Base-by-base conservation (phyloP, 805 yeast genomes). In the Myxozyma geophila region DNA sequence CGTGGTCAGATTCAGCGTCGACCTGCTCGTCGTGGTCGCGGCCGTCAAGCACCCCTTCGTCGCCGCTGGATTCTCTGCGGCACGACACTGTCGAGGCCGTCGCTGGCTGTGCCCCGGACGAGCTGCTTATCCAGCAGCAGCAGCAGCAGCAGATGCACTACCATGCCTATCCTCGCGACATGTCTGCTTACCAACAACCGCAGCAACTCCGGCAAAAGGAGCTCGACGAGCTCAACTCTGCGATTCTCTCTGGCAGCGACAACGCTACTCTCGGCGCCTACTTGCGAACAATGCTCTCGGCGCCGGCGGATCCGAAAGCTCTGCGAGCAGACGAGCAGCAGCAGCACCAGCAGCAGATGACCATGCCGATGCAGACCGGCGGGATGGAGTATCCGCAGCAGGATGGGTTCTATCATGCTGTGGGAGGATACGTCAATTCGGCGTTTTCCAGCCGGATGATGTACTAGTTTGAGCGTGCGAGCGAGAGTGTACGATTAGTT, bases 21-120 rank as follows among this genome's bases (percentile, higher is more conserved):
- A 54, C 58, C 3, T 44, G 58, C 49, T 54, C 58, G 17, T 44
- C 33, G 15, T 54, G 58, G 58, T 44, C 52, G 15, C 44, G 44
- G 8, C 43, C 58, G 8, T 54, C 58, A 8, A 41, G 28, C 39
- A 21, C 52, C 13, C 58, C 58, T 13, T 44, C 58, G 33, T 33
- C 58, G 3, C 58, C 58, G 8, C 51, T 35, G 2, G 44, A 54
- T 5, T n/a, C 50, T 35, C 44, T 36, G 15, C 43, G 35, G 13
- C 15, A 40, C 2, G 41, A 53, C 39, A 9, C 37, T 6, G 36
- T 23, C 33, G 41, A 36, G 3, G 8, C 48, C 2, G 39, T 6
- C 23, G 21, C 13, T 21, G 57, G 37, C 15, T 8, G 28, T 9
- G n/a, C 54, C 9, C 13, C 21, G 17, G 43, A 19, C 41, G 33